Evolutionary conservation across 2,329 filamentous ascomycete species (phyloP).

Genomic region (Xylariaceae sp.): DNA sequence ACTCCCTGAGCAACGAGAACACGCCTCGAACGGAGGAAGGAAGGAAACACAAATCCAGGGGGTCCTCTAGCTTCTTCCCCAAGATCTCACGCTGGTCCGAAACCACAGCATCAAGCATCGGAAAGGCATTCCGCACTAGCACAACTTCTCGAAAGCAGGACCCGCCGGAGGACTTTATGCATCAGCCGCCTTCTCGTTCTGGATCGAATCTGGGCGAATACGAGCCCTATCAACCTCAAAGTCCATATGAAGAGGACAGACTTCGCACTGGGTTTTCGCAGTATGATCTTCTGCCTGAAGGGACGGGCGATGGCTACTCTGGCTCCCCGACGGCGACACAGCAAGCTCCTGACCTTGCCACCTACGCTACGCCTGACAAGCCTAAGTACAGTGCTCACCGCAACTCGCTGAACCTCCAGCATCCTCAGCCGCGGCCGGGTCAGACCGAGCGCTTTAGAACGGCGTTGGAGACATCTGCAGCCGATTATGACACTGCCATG

Average conservation of each 20-base stretch:
- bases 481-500: constrained; percentile 55
- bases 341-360: constrained; percentile 39
- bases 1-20: constrained; percentile 65
- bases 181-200: constrained; percentile 60
- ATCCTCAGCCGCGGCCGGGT: constrained; percentile 69
- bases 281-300: constrained; percentile 32
- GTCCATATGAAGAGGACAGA: constrained; percentile 54
- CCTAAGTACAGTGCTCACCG: constrained; percentile 78
- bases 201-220: constrained; percentile 67
- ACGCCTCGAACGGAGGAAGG: constrained; percentile 69
- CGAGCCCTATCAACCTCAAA: constrained; percentile 49
- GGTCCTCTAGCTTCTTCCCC: constrained; percentile 71
- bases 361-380: constrained; percentile 54
- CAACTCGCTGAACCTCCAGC: constrained; percentile 71
- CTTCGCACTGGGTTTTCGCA: constrained; percentile 51
- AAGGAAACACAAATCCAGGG: constrained; percentile 82
- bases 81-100: constrained; percentile 98
- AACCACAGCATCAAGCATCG: constrained; percentile 83
- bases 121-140: constrained; percentile 67
- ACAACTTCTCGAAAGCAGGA: constrained; percentile 47
- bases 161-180: constrained; percentile 55
- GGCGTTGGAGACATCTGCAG: constrained; percentile 64
- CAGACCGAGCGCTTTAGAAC: constrained; percentile 68
- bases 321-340: constrained; percentile 21
- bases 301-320: constrained; percentile 15